Percentiles rank a stretch among this genome's conserved stretches.
Evolutionary conservation across 345 rosid genomes (phyloP).

Genomic region (Hirschfeldia incana): DNA sequence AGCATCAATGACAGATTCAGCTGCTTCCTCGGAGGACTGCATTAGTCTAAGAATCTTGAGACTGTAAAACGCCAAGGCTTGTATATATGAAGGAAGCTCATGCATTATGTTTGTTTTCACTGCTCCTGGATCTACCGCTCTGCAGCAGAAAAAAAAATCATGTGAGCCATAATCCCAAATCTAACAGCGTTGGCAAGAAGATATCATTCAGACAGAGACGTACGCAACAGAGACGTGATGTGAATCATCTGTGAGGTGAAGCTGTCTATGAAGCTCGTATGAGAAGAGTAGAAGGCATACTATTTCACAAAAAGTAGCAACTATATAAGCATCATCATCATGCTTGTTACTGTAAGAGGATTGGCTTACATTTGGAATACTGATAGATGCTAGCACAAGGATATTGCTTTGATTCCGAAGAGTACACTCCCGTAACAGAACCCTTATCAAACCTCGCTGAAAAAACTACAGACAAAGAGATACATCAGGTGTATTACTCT

Average conservation of each 20-base stretch:
- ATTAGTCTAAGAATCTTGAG: conserved; percentile 59
- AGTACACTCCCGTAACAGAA: conserved; percentile 56
- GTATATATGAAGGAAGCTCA: conserved; percentile 69
- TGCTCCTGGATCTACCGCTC: conserved; percentile 90
- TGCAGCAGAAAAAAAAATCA: conserved; percentile 5
- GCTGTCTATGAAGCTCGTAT: conserved; percentile 68
- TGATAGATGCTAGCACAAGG: conserved; percentile 65
- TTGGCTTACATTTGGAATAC: conserved; percentile 78
- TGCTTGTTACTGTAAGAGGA: too few species aligned
- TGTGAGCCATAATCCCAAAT: background rate
- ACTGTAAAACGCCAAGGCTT: conserved; percentile 44
- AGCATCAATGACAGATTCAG: conserved; percentile 70
- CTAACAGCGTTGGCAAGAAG: background rate
- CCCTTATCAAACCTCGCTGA: conserved; percentile 55
- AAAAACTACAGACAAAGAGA: conserved; percentile 43
- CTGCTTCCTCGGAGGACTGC: conserved; percentile 63
- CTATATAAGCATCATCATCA: conserved; percentile 12
- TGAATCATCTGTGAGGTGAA: conserved; percentile 49
- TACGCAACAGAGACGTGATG: conserved; percentile 71
- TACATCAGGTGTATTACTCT: conserved; percentile 5
- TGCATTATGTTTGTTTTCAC: conserved; percentile 87
- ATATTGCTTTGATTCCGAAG: conserved; percentile 50
- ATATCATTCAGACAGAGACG: background rate
- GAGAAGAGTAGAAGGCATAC: conserved; percentile 79
- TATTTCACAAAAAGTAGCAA: conserved; percentile 37